Conservation (phyloP, 129 eudicot species). For the Calendula officinalis region DNA sequence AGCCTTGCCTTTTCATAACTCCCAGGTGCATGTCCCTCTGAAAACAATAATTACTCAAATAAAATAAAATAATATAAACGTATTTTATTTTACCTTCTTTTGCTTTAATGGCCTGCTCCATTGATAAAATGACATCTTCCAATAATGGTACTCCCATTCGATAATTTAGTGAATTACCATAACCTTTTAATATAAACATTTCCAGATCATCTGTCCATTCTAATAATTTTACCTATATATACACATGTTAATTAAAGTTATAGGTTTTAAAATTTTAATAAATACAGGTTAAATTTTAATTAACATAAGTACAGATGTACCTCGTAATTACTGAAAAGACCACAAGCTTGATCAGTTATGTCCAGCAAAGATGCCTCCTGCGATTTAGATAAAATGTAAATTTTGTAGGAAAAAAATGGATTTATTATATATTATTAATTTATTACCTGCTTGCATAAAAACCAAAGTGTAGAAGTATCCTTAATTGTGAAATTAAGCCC, state of each 20-base stretch:
- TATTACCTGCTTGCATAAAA: conserved; percentile 84
- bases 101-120: conserved; percentile 84
- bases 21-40: conserved; percentile 66
- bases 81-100: conserved; percentile 49
- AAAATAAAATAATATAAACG: neutral
- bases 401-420: neutral
- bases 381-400: neutral
- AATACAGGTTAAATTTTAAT: conserved; percentile 24
- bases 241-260: neutral
- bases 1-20: conserved; percentile 81
- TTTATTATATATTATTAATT: neutral
- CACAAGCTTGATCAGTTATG: conserved; percentile 87
- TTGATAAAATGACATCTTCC: conserved; percentile 73
- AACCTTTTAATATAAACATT: conserved; percentile 78
- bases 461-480: conserved; percentile 76
- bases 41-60: neutral
- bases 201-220: conserved; percentile 99
- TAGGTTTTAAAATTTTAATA: conserved; percentile 3
- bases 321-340: conserved; percentile 76
- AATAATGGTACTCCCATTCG: conserved; percentile 94
- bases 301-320: conserved; percentile 38
- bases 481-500: conserved; percentile 62
- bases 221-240: conserved; percentile 57
- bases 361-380: conserved; percentile 87
- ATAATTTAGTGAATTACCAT: conserved; percentile 85